Evolutionary conservation across 441 rosid species (phyloP), one percentile per base, ranked within the genome.

Genomic region (Aquilaria agallochum): DNA sequence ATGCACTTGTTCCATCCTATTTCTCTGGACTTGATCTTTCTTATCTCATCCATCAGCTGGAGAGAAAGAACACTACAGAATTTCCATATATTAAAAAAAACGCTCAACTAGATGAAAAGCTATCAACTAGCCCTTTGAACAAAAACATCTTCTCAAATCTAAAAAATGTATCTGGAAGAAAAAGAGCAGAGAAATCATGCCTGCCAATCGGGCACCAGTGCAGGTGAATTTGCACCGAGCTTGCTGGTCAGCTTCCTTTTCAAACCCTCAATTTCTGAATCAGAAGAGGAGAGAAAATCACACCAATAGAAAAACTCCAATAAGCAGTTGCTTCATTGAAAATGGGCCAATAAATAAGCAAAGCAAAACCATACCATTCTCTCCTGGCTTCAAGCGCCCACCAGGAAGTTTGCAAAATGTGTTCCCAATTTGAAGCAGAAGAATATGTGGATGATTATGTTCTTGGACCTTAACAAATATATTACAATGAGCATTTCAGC

Each of bases 351-450:
- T 4, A 52, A 11, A 27, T 15, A 53, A 8, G 5, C 5, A 42
- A 55, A 55, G 20, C n/a, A 55, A 51, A 55, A 59, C 33, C 11
- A 62, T 78, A 92, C 99, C 99, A 66, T 92, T 95, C 70, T 95
- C 99, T 69, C 97, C 97, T 50, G 96, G 97, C 80, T 87, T 95
- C 68, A 95, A 70, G 56, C 97, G 96, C 2, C 97, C 97, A 53
- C 99, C 99, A 47, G 96, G 97, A 70, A 95, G 97, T 78, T 95
- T 95, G 82, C 97, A 91, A 80, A 94, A 91, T 50, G 97, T 91
- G 74, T 89, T 91, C 51, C 99, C 99, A 64, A 89, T 91, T 81
- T 94, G 96, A 68, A 95, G 86, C 54, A 95, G 96, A 63, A 95
- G 96, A 78, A 95, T 95, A 69, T 87, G 96, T 53, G 97, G 99